Percentiles rank a stretch among this genome's conserved stretches.
Evolutionary conservation across 805 yeast genomes (phyloP).

Genomic region (Candida bentonensis): DNA sequence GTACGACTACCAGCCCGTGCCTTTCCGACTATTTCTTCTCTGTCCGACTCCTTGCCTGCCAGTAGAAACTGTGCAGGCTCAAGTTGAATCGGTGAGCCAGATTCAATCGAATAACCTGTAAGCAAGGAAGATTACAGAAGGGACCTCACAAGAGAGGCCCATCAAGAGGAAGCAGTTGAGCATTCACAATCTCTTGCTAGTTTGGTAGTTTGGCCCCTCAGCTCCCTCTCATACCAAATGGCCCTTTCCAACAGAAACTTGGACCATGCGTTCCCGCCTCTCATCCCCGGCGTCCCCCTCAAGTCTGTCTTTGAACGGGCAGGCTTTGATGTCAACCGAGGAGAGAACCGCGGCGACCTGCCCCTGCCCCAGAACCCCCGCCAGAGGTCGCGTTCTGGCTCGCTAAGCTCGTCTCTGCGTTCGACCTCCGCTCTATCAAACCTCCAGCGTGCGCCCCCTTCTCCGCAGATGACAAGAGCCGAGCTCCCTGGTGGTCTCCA

Average conservation of each 20-base stretch:
- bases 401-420: conserved; percentile 1
- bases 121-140: too few species aligned
- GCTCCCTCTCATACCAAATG: too few species aligned
- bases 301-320: conserved; percentile 29
- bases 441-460: neutral
- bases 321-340: conserved; percentile 24
- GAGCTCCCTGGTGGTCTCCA: neutral
- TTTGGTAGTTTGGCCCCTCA: too few species aligned
- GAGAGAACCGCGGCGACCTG: conserved; percentile 2
- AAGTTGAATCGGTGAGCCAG: too few species aligned
- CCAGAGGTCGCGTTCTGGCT: conserved; percentile 3
- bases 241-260: conserved; percentile 11
- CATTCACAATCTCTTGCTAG: too few species aligned
- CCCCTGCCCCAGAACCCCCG: conserved; percentile 7
- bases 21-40: too few species aligned
- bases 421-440: neutral
- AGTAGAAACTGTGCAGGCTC: too few species aligned
- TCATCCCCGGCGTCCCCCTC: conserved; percentile 20
- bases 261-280: conserved; percentile 27
- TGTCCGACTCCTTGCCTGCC: too few species aligned
- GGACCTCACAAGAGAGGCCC: too few species aligned
- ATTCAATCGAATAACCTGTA: too few species aligned
- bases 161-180: too few species aligned
- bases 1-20: too few species aligned
- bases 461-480: neutral